Evolutionary conservation across 495 filamentous ascomycete genomes (phyloP).

Genomic region (Chaetomium cochliodes): DNA sequence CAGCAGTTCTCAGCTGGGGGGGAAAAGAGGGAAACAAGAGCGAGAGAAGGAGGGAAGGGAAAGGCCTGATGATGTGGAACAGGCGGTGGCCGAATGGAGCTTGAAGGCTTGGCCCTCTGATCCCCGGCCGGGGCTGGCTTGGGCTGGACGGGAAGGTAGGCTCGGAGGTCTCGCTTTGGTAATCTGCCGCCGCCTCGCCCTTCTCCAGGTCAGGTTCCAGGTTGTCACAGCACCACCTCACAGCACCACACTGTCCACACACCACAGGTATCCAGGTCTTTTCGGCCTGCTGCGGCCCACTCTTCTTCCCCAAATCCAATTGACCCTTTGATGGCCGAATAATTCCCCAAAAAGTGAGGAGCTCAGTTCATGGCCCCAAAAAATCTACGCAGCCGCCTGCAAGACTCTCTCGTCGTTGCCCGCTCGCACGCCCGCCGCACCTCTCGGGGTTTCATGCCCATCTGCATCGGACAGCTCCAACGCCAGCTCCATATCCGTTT

Average conservation of each 20-base stretch:
- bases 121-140: not conserved
- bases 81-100: constrained; percentile 4
- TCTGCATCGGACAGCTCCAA: constrained; percentile 17
- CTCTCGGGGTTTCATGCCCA: not conserved
- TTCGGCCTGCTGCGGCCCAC: constrained; percentile 12
- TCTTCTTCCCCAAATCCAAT: constrained; percentile 27
- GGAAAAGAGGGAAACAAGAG: not conserved
- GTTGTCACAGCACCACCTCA: too few species aligned
- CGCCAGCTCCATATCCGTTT: constrained; percentile 12
- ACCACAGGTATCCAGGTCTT: not conserved
- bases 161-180: constrained; percentile 2
- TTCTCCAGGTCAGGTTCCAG: not conserved
- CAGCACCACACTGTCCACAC: too few species aligned
- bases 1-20: not conserved
- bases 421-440: not conserved
- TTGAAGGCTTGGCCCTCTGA: constrained; percentile 8
- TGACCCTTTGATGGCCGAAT: constrained; percentile 17
- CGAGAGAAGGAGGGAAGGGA: not conserved
- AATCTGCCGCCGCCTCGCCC: constrained; percentile 22
- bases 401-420: constrained; percentile 7
- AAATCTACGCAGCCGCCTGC: constrained; percentile 24
- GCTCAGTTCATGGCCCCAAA: constrained; percentile 14
- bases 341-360: constrained; percentile 20
- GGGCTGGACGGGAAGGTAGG: constrained; percentile 7
- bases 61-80: not conserved